These are phyloP conservation scores for Chytriomyces hyalinus DNA, from an alignment of 192 early-diverging fungal genomes.

Conservation along the genomic window DNA sequence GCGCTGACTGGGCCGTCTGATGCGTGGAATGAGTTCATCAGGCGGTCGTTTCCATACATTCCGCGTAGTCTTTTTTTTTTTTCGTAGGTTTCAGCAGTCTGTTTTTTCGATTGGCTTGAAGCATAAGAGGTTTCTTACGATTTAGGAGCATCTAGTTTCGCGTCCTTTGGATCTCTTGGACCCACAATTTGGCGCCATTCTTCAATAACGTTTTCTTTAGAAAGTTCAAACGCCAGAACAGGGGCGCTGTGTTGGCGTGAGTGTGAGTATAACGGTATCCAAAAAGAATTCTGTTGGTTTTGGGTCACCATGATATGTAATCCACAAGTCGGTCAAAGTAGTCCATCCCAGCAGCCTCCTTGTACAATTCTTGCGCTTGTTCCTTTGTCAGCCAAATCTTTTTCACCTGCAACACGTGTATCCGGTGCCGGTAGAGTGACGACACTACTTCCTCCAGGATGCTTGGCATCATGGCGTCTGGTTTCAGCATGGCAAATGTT, in stretches of 20 bases:
- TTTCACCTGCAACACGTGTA: slow-evolving; percentile 49
- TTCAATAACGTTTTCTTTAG: slow-evolving; percentile 54
- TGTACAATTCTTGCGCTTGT: slow-evolving; percentile 58
- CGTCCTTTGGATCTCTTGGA: slow-evolving; percentile 51
- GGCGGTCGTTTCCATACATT: slow-evolving; percentile 55
- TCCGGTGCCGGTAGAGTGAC: slow-evolving; percentile 50
- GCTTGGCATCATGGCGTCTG: slow-evolving; percentile 61
- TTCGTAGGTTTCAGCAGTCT: background rate
- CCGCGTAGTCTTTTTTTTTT: slow-evolving; percentile 44
- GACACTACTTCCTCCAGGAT: slow-evolving; percentile 54
- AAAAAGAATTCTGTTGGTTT: background rate
- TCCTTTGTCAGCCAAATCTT: slow-evolving; percentile 59
- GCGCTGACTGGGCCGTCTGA: slow-evolving; percentile 49
- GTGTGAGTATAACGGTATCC: background rate
- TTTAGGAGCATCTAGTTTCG: slow-evolving; percentile 52
- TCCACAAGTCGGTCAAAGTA: slow-evolving; percentile 56
- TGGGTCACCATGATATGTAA: slow-evolving; percentile 55
- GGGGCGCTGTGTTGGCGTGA: slow-evolving; percentile 43
- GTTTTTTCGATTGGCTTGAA: background rate
- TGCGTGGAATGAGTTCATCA: slow-evolving; percentile 65
- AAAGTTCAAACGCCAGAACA: slow-evolving; percentile 55
- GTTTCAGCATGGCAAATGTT: slow-evolving; percentile 67
- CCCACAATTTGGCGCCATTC: slow-evolving; percentile 61
- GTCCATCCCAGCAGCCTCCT: slow-evolving; percentile 52
- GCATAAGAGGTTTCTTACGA: slow-evolving; percentile 36